Percentiles rank a stretch among this genome's conserved stretches.
phyloP scores from a whole-genome alignment of 371 early-diverging fungal species.

The Zopfochytrium polystomum region DNA sequence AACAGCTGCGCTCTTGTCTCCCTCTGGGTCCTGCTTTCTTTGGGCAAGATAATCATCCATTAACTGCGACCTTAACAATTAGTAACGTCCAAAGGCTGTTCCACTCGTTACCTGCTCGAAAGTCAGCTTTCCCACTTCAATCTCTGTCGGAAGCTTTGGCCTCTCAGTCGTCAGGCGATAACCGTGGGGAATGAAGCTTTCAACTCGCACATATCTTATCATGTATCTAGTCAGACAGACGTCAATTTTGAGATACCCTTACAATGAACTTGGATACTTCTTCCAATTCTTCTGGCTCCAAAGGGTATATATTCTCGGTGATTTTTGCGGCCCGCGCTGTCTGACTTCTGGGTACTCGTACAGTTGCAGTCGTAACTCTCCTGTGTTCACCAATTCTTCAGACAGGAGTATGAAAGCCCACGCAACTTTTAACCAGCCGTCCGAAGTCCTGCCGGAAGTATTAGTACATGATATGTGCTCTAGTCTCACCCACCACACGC shows the following conservation, averaged over 20 bases:
- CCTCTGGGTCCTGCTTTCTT: slow-evolving; percentile 18
- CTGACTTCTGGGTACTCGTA: slow-evolving; percentile 25
- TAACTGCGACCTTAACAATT: slow-evolving; percentile 10
- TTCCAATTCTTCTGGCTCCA: neutral
- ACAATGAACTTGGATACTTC: slow-evolving; percentile 37
- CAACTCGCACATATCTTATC: slow-evolving; percentile 18
- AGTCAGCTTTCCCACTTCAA: slow-evolving; percentile 31
- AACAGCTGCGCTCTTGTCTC: neutral
- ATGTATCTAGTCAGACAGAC: neutral
- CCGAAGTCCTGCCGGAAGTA: slow-evolving; percentile 20
- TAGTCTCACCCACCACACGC: neutral
- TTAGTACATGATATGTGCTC: neutral
- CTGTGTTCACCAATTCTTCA: slow-evolving; percentile 36
- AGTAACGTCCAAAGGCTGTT: neutral
- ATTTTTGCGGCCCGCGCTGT: neutral
- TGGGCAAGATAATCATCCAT: slow-evolving; percentile 31
- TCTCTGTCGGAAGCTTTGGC: slow-evolving; percentile 24
- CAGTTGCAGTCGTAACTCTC: slow-evolving; percentile 34
- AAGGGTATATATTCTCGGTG: neutral
- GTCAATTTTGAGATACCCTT: slow-evolving; percentile 16
- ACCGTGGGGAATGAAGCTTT: slow-evolving; percentile 3
- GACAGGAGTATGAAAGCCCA: slow-evolving; percentile 39
- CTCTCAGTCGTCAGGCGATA: slow-evolving; percentile 9
- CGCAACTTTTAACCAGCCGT: slow-evolving; percentile 44
- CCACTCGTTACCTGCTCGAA: slow-evolving; percentile 27